Conservation (phyloP, 495 filamentous ascomycete genomes). For the Cenococcum geophilum region DNA sequence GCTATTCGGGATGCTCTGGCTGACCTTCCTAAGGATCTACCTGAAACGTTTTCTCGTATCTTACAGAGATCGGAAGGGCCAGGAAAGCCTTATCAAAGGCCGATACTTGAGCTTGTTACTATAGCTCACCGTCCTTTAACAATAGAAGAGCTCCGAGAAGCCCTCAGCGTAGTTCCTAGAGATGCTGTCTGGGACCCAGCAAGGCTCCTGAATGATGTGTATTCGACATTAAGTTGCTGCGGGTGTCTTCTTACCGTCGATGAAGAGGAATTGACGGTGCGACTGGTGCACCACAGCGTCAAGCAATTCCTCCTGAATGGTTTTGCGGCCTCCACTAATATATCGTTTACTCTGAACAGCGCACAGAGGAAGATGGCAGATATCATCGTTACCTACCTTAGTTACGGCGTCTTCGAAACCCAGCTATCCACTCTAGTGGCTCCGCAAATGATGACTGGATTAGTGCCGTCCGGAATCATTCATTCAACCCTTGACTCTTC, state of each 20-base stretch:
- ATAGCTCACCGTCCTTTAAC: constrained; percentile 39
- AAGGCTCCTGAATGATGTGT: constrained; percentile 38
- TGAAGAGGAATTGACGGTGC: constrained; percentile 42
- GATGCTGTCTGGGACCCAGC: constrained; percentile 37
- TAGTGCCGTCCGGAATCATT: constrained; percentile 33
- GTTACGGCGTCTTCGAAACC: constrained; percentile 41
- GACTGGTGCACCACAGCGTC: constrained; percentile 43
- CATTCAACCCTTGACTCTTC: constrained; percentile 27
- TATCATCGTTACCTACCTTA: constrained; percentile 42
- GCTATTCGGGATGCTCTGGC: constrained; percentile 39
- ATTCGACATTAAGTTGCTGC: constrained; percentile 38
- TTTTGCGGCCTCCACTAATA: constrained; percentile 18
- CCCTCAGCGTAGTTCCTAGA: constrained; percentile 40
- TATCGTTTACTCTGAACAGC: constrained; percentile 25
- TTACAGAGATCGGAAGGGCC: constrained; percentile 31
- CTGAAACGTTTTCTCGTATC: constrained; percentile 41
- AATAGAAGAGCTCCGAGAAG: constrained; percentile 43
- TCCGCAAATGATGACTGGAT: constrained; percentile 25
- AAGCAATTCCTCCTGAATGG: constrained; percentile 41
- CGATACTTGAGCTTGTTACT: constrained; percentile 37
- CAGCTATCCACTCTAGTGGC: constrained; percentile 32
- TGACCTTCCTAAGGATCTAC: constrained; percentile 42
- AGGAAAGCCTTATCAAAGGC: constrained; percentile 14
- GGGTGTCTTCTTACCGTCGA: constrained; percentile 44
- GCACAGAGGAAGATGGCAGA: constrained; percentile 35